Conservation (phyloP, 179 eudicot genomes). For the Beta corolliflora region DNA sequence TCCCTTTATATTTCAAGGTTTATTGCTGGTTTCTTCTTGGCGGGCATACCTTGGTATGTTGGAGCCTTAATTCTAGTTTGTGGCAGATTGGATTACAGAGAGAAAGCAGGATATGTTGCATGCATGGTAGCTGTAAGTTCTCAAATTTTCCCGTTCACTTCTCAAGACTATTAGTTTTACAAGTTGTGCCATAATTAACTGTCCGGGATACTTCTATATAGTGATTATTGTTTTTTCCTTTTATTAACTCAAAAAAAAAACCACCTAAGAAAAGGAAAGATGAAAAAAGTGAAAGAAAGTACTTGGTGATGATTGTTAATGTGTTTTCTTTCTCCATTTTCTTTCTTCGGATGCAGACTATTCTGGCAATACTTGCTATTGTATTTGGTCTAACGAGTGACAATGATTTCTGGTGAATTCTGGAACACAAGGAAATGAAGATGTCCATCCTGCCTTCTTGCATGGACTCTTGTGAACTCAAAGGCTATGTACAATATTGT, state of each 20-base stretch:
- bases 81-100: conserved; percentile 73
- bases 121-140: conserved; percentile 84
- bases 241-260: too few species aligned
- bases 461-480: neutral
- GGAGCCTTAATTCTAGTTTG: conserved; percentile 81
- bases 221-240: neutral
- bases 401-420: conserved; percentile 49
- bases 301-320: neutral
- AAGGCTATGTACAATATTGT: neutral
- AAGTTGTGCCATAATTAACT: neutral
- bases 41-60: conserved; percentile 86
- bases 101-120: conserved; percentile 87
- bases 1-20: conserved; percentile 52
- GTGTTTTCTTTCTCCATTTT: neutral
- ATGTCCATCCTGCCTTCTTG: conserved; percentile 33
- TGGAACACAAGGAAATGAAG: conserved; percentile 13
- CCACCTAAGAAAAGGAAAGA: neutral
- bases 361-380: conserved; percentile 57
- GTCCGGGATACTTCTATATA: neutral
- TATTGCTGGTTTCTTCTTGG: conserved; percentile 74
- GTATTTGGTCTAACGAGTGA: conserved; percentile 54
- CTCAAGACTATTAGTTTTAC: too few species aligned
- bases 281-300: neutral
- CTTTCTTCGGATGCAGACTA: conserved; percentile 43
- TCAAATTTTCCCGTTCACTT: neutral